A percentile compares a stretch with the other conserved stretches of the same genome.
These are phyloP conservation scores for Echinochloa phyllopogon DNA, from an alignment of 176 grass and related monocot genomes.

Conservation along the genomic window DNA sequence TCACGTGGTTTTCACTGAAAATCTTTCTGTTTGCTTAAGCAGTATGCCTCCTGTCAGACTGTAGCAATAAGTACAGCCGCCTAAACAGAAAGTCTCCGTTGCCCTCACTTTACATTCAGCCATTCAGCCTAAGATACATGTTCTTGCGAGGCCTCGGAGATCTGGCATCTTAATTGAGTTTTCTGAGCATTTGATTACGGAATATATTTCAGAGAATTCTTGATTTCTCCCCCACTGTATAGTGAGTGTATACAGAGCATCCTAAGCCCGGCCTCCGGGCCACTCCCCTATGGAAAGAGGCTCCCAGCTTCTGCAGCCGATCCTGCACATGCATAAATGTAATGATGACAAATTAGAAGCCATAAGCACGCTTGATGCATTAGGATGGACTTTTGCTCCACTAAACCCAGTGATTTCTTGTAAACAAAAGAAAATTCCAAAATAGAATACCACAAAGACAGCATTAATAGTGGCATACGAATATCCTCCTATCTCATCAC, in stretches of 20 bases:
- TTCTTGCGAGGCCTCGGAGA: conserved; percentile 13
- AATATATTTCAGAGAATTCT: not conserved
- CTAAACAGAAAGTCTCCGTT: not conserved
- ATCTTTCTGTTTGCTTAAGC: not conserved
- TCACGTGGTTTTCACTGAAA: not conserved
- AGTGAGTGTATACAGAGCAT: conserved; percentile 16
- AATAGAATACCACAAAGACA: conserved; percentile 19
- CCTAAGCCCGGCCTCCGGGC: not conserved
- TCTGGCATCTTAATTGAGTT: not conserved
- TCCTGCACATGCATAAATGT: conserved; percentile 38
- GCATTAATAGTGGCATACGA: not conserved
- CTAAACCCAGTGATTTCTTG: conserved; percentile 4
- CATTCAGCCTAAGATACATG: not conserved
- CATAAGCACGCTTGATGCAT: conserved; percentile 17
- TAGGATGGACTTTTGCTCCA: conserved; percentile 24
- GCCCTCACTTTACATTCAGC: not conserved
- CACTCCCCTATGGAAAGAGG: not conserved
- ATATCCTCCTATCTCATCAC: not conserved
- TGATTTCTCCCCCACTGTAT: conserved; percentile 9
- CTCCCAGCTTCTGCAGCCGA: not conserved
- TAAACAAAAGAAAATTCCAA: conserved; percentile 10
- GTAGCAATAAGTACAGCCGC: not conserved
- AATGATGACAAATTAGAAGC: conserved; percentile 34
- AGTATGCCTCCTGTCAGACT: not conserved
- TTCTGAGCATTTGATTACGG: not conserved